Percentiles rank a stretch among this genome's conserved stretches.
These are phyloP conservation scores for Kwoniella dejecticola DNA, from an alignment of 768 basidiomycete genomes.

Conservation along the genomic window DNA sequence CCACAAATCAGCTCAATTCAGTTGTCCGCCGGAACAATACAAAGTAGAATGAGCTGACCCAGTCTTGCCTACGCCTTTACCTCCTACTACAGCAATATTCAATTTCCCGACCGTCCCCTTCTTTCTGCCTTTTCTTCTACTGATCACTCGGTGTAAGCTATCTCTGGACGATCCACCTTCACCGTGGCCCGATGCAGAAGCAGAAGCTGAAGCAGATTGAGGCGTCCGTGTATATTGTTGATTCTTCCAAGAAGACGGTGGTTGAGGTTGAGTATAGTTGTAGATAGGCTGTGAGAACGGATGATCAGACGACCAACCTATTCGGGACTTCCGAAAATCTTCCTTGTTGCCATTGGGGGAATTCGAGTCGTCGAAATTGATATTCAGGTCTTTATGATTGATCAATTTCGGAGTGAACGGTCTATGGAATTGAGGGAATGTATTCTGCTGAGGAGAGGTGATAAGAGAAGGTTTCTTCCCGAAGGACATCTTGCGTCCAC, in stretches of 20 bases:
- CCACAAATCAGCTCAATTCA: slow-evolving; percentile 14
- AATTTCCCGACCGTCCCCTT: slow-evolving; percentile 27
- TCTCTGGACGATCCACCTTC: not conserved
- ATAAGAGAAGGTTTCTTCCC: not conserved
- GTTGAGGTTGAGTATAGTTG: not conserved
- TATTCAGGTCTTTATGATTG: not conserved
- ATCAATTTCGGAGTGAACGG: slow-evolving; percentile 34
- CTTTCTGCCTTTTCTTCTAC: slow-evolving; percentile 13
- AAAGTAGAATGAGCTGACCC: too few relatives aligned
- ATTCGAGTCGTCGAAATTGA: not conserved
- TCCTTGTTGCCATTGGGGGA: not conserved
- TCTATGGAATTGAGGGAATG: slow-evolving; percentile 30
- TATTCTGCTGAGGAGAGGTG: not conserved
- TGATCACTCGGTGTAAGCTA: slow-evolving; percentile 12
- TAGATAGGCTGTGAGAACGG: slow-evolving; percentile 11
- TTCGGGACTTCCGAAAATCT: slow-evolving; percentile 21
- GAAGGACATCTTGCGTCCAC: not conserved
- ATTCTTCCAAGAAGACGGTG: slow-evolving; percentile 1
- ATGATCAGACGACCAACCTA: slow-evolving; percentile 18
- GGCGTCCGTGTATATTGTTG: too few relatives aligned
- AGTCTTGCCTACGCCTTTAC: slow-evolving; percentile 44
- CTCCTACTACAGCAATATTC: slow-evolving; percentile 46
- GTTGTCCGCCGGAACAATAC: too few relatives aligned
- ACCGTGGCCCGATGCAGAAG: not conserved
- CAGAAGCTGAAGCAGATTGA: not conserved